Base-by-base conservation (phyloP, 2,329 filamentous ascomycete species). In the Trichophyton equinum region DNA sequence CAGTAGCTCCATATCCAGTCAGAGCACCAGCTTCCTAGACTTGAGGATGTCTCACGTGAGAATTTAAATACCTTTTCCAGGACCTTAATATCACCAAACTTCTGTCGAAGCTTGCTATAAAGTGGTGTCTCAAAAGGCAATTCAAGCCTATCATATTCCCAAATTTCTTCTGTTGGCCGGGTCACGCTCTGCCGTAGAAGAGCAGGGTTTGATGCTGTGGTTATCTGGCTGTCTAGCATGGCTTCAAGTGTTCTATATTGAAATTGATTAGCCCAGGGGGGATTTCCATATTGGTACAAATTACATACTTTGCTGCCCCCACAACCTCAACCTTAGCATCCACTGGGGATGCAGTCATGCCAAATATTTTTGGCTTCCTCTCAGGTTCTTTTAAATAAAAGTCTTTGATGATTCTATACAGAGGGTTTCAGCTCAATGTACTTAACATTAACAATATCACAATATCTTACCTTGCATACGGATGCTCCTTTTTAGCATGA, bases 321-420 rank as follows among this genome's bases (percentile, higher is more conserved):
- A 79, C 77, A 30, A 95, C 81, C 65, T 96, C 85, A 0, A 82
- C 81, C 68, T 89, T 87, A 0, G 89, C 85, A 74, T 97, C 91
- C 2, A 96, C 86, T 0, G 94, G 94, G 0, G 94, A 97, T 6
- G 94, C 94, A 1, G 94, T 99, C 92, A 97, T 96, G 27, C 92
- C 92, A 65, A 99, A 88, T 20, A 99, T 85, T 42, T 85, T 86
- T 3, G 94, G 94, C 3, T 84, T 80, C 0, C 69, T 67, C 0
- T 78, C 74, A 1, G 71, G 66, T 33, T 79, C 76, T 1, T 79
- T 73, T 1, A 83, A 65, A 68, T 96, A 97, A 66, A 89, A 91
- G 62, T 95, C 87, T 67, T 88, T 91, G 74, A 99, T 89, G 62
- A 99, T 94, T 30, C 80, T 81, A 62, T 42, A 53, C 7, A 27